Evolutionary conservation across 169 alveolate species (phyloP), one percentile per base, ranked within the genome.

Genomic region (Eimeria brunetti): DNA sequence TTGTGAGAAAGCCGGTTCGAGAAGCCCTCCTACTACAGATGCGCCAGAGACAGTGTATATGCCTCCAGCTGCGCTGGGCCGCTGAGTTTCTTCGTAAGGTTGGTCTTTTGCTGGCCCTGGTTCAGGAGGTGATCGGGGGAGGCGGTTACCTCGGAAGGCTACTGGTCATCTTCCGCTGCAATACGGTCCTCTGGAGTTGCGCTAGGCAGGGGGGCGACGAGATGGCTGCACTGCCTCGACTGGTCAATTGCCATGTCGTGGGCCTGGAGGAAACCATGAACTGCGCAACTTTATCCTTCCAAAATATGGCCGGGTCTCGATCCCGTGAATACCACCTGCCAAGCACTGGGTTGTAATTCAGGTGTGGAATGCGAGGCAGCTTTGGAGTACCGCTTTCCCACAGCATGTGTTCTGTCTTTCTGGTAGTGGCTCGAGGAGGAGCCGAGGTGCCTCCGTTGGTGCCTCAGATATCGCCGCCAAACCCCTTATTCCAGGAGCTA

Each of bases 251-350:
- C 96, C 96, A 92, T 92, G 14, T 92, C 96, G 14, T 93, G 33
- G 58, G 96, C 96, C 67, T 92, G 75, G 69, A 78, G 62, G 84
- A 92, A 92, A 58, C 96, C 96, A 64, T 92, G 96, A 12, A 92
- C 89, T 92, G 94, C 90, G 67, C 96, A 92, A 30, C 93, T 92
- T 64, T 92, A 92, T 33, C 96, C 96, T 44, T 92, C 78, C 96
- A 92, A 92, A 18, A 92, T 69, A 1, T 92, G 44, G 86, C 75
- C 30, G 96, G 94, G 58, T 92, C 96, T 44, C 92, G 91, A 41
- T 78, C 92, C 93, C 96, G 16, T 7, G 96, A 92, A 53, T 92
- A 92, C 96, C 96, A 92, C 75, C 96, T 27, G n/a, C 96, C 96
- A 46, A 92, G 96, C 38, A 92, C 96, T 33, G 93, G 38, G 83